phyloP scores from a whole-genome alignment of 2,329 filamentous ascomycete species.

The Claviceps digitariae region DNA sequence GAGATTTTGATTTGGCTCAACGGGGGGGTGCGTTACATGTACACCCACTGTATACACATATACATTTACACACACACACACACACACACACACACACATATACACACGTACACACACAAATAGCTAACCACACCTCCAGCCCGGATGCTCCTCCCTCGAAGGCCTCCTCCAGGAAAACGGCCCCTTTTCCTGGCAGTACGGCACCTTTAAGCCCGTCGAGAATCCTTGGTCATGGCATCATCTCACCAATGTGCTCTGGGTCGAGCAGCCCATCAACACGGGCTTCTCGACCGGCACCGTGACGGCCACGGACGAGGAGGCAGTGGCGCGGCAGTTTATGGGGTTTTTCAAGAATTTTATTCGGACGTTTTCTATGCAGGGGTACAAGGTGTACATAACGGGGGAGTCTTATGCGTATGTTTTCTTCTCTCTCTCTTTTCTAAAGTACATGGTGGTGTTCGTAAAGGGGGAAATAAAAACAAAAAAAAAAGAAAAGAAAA shows the following conservation, averaged over 20 bases:
- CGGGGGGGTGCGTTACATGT: slow-evolving; percentile 27
- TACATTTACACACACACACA: not conserved
- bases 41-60: not conserved
- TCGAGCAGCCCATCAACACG: slow-evolving; percentile 54
- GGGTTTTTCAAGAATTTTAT: slow-evolving; percentile 72
- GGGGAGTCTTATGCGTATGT: slow-evolving; percentile 48
- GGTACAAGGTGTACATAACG: slow-evolving; percentile 57
- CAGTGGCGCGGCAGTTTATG: slow-evolving; percentile 55
- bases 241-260: slow-evolving; percentile 45
- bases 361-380: slow-evolving; percentile 51
- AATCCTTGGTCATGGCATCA: slow-evolving; percentile 56
- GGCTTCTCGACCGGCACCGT: slow-evolving; percentile 55
- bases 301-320: slow-evolving; percentile 50
- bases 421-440: too few relatives aligned
- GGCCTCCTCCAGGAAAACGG: slow-evolving; percentile 68
- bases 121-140: slow-evolving; percentile 10
- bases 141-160: slow-evolving; percentile 46
- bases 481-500: too few relatives aligned
- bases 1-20: slow-evolving; percentile 53
- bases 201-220: slow-evolving; percentile 49
- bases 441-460: too few relatives aligned
- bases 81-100: not conserved
- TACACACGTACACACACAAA: not conserved
- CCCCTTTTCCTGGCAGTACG: slow-evolving; percentile 56
- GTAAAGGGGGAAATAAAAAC: too few relatives aligned